Evolutionary conservation across 139 green algal species (phyloP).

Genomic region (Mychonastes homosphaera): DNA sequence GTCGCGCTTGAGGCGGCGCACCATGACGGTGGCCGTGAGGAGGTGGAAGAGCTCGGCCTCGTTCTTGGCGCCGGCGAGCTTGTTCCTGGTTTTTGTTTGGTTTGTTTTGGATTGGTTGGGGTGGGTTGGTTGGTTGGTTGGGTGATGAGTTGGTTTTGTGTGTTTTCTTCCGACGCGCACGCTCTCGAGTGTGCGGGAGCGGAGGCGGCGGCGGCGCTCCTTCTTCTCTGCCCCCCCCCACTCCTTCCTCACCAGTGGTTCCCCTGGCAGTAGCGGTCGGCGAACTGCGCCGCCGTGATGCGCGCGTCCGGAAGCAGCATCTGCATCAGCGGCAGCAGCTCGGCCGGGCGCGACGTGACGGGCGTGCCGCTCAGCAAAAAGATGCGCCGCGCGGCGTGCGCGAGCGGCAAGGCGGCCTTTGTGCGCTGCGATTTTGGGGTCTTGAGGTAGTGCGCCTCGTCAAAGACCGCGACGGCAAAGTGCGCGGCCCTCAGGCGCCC

Average conservation of each 20-base stretch:
- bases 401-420: constrained; percentile 46
- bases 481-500: no score
- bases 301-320: constrained; percentile 42
- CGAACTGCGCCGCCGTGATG: constrained; percentile 49
- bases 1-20: constrained; percentile 80
- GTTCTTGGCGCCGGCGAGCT: constrained; percentile 41
- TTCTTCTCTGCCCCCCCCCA: not conserved
- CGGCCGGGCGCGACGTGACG: constrained; percentile 50
- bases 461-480: constrained; percentile 46
- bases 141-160: no score
- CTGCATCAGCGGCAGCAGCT: constrained; percentile 61
- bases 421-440: constrained; percentile 47
- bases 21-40: constrained; percentile 69
- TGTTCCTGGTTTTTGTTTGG: not conserved
- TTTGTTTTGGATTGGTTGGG: not conserved
- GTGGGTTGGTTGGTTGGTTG: not conserved
- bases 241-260: not conserved
- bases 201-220: not conserved
- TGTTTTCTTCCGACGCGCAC: no score
- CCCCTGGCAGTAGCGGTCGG: constrained; percentile 53
- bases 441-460: constrained; percentile 73
- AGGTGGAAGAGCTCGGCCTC: constrained; percentile 71
- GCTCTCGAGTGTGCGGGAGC: no score
- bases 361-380: constrained; percentile 74
- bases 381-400: constrained; percentile 38